Conservation (phyloP, 1,139 yeast genomes). For the Taphrina pruni region DNA sequence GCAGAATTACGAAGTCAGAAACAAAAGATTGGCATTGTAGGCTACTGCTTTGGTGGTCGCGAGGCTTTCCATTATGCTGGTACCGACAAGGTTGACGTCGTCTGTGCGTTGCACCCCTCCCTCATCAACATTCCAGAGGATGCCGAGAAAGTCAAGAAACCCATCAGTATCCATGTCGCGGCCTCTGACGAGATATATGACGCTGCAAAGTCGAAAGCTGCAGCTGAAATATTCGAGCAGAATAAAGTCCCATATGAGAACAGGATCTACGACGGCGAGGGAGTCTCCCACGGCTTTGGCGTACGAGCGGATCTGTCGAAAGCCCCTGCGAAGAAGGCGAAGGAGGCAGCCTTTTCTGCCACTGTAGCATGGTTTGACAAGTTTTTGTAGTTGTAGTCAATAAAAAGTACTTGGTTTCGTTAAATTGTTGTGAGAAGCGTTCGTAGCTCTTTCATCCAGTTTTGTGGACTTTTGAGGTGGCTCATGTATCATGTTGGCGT, state of each 20-base stretch:
- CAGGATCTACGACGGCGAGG: constrained; percentile 40
- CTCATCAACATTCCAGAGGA: constrained; percentile 41
- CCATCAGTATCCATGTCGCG: constrained; percentile 41
- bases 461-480: neutral
- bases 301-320: constrained; percentile 26
- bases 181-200: constrained; percentile 36
- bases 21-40: constrained; percentile 39
- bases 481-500: too few species aligned
- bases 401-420: too few species aligned
- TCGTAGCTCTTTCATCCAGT: too few species aligned
- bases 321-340: constrained; percentile 23
- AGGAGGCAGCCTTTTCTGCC: constrained; percentile 27
- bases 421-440: too few species aligned
- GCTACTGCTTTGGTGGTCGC: constrained; percentile 45
- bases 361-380: constrained; percentile 29
- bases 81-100: constrained; percentile 41
- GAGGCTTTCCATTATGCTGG: constrained; percentile 39
- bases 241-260: constrained; percentile 36
- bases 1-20: constrained; percentile 1
- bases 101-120: constrained; percentile 43
- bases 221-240: constrained; percentile 21
- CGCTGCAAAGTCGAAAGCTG: constrained; percentile 20
- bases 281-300: constrained; percentile 42
- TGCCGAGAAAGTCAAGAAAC: constrained; percentile 24
- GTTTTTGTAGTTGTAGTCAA: neutral